Evolutionary conservation across 2,329 filamentous ascomycete genomes (phyloP).

Genomic region (Cytospora mali): DNA sequence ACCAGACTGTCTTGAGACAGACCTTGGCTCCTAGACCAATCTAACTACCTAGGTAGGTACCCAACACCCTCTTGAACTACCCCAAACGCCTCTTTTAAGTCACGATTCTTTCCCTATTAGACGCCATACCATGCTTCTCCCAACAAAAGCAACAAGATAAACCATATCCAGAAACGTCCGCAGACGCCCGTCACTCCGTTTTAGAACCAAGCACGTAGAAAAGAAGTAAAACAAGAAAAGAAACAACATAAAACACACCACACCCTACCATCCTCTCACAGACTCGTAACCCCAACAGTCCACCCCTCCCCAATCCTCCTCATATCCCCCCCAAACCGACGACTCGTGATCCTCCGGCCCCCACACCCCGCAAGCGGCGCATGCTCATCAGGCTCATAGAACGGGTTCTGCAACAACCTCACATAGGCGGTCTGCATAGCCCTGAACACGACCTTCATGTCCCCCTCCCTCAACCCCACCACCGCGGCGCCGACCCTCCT

Average conservation of each 20-base stretch:
- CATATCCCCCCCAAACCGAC: conserved; percentile 79
- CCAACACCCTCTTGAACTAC: too few species aligned
- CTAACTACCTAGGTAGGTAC: too few species aligned
- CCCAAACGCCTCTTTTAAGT: too few species aligned
- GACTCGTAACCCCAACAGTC: conserved; percentile 69
- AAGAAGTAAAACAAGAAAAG: not conserved
- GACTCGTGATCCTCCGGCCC: conserved; percentile 76
- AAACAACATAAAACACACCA: not conserved
- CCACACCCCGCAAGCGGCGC: conserved; percentile 58
- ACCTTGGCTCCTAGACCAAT: too few species aligned
- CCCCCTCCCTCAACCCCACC: conserved; percentile 79
- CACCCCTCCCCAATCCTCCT: conserved; percentile 83
- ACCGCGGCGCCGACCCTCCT: conserved; percentile 43
- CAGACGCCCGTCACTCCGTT: not conserved
- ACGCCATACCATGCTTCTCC: not conserved
- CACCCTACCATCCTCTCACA: conserved; percentile 46
- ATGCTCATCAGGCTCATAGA: conserved; percentile 88
- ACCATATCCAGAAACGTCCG: not conserved
- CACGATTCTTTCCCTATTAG: too few species aligned
- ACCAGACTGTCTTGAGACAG: too few species aligned
- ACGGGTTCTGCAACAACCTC: conserved; percentile 85
- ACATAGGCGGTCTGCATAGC: conserved; percentile 95
- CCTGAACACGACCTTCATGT: conserved; percentile 86
- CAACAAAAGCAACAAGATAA: not conserved
- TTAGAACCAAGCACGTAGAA: not conserved